Evolutionary conservation across 2,329 filamentous ascomycete genomes (phyloP).

Genomic region (Fusarium sp.): DNA sequence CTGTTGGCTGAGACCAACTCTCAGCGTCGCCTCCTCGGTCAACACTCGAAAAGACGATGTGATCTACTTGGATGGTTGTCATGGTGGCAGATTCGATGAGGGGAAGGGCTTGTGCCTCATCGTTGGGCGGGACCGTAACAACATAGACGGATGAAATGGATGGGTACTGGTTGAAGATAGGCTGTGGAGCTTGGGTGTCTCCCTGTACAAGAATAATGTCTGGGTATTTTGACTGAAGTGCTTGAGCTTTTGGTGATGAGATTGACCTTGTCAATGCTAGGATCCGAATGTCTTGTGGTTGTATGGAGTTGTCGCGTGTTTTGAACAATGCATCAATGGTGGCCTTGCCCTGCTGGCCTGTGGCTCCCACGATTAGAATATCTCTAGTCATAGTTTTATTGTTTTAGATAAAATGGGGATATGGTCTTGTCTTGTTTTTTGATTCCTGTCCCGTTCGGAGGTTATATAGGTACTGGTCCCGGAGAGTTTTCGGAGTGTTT

Average conservation of each 20-base stretch:
- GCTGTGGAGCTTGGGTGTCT: conserved; percentile 4
- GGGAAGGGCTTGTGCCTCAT: conserved; percentile 43
- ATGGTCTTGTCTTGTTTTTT: too few species aligned
- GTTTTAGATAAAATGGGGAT: too few species aligned
- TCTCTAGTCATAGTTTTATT: conserved; percentile 9
- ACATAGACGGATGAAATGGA: conserved; percentile 44
- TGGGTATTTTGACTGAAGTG: conserved; percentile 2
- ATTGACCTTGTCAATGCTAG: conserved; percentile 24
- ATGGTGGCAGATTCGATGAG: conserved; percentile 43
- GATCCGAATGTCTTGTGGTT: background rate
- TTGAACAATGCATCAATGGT: conserved; percentile 25
- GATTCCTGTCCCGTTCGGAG: too few species aligned
- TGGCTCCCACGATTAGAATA: conserved; percentile 31
- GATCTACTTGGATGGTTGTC: conserved; percentile 20
- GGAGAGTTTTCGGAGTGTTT: background rate
- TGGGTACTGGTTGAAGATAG: conserved; percentile 41
- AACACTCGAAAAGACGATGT: conserved; percentile 37
- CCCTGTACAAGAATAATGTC: conserved; percentile 27
- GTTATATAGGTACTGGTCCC: background rate
- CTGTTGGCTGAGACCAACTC: conserved; percentile 33
- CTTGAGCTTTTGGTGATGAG: background rate
- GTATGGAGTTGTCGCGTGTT: background rate
- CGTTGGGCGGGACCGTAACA: conserved; percentile 47
- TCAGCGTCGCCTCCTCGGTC: conserved; percentile 26
- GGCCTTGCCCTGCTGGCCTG: conserved; percentile 37